Conservation (phyloP, 441 rosid genomes). For the Erodium texanum region DNA sequence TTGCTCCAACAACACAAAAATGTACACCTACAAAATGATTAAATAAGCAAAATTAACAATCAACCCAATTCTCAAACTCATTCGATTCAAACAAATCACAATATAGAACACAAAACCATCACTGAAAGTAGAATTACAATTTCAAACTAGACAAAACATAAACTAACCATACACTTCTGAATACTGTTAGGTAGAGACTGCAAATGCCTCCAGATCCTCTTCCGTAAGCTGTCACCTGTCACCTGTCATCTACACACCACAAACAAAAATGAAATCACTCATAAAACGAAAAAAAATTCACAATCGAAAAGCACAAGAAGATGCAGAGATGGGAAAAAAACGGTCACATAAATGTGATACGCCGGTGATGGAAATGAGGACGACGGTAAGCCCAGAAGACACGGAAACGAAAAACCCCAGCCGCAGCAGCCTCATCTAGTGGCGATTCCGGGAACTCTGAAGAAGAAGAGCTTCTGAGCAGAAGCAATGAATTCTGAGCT, state of each 20-base stretch:
- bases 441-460: not conserved
- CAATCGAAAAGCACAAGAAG: conserved; percentile 7
- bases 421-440: conserved; percentile 58
- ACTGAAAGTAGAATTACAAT: not conserved
- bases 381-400: conserved; percentile 58
- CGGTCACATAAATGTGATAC: conserved; percentile 56
- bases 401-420: conserved; percentile 48
- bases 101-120: too few species aligned
- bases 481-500: not conserved
- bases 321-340: conserved; percentile 8
- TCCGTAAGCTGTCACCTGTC: conserved; percentile 35
- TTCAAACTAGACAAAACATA: not conserved
- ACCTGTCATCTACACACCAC: conserved; percentile 35
- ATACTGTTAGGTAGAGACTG: conserved; percentile 53
- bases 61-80: not conserved
- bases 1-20: too few species aligned
- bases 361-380: conserved; percentile 68
- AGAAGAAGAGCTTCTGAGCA: not conserved
- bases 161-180: conserved; percentile 80
- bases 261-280: conserved; percentile 13
- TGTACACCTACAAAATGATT: not conserved
- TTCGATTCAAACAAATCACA: too few species aligned
- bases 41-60: not conserved
- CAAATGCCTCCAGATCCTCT: conserved; percentile 62
- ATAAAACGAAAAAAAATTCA: not conserved